Evolutionary conservation across 495 filamentous ascomycete species (phyloP), one percentile per base, ranked within the genome.

Genomic region (Penicillium samsonianum): DNA sequence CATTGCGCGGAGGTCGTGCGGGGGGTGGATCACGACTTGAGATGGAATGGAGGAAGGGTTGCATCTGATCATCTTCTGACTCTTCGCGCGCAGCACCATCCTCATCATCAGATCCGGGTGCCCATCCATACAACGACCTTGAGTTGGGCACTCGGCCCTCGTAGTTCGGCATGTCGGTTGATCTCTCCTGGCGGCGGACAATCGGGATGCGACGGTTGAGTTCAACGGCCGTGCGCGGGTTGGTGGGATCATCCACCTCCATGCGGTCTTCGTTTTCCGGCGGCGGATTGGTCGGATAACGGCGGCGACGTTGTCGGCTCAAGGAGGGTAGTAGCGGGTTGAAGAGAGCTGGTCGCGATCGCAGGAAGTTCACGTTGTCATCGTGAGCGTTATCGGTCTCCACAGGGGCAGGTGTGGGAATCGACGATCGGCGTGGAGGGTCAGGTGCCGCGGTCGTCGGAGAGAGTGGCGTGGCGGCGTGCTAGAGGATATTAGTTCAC

Each of bases 281-380:
- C 0, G 67, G 54, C 6, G 60, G 49, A 22, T 60, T 58, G 23
- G 50, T 58, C 9, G 68, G 67, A 54, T 71, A 70, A 30, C 71
- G 70, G 23, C 74, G 70, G 44, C 72, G 73, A 45, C 69, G 71
- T 42, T 72, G 65, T 48, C 71, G 70, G 55, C 63, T 74, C 49
- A 72, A 60, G 4, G 73, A 67, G 40, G 71, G 73, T 64, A 73
- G 48, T 59, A 68, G 53, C 60, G 67, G 59, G 60, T 65, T 53
- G 69, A 65, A 46, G 55, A 75, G 56, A 56, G 71, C 59, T 65
- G 61, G 61, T 19, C 74, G 75, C 47, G 75, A 73, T 35, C 84
- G 79, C 48, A 86, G 69, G 59, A 85, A 85, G 67, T 70, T 81
- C 52, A 86, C 76, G 71, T 85, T 84, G 53, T 80, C 83, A 65